phyloP scores from a whole-genome alignment of 164 flowering plant genomes.

The Echeveria elegans region DNA sequence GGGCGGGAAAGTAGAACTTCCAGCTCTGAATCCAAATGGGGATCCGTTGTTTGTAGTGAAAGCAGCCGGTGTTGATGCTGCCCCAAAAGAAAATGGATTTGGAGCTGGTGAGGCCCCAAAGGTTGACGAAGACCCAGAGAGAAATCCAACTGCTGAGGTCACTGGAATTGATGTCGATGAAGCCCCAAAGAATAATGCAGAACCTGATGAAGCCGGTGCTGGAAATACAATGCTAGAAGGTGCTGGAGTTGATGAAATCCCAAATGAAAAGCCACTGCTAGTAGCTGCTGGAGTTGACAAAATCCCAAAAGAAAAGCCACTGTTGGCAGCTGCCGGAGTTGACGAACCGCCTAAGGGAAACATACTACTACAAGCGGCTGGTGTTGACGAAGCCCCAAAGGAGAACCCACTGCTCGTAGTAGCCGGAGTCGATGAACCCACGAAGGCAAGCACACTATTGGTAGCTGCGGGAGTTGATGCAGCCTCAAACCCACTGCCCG shows the following conservation, averaged over 20 bases:
- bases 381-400: background rate
- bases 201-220: background rate
- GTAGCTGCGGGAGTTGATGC: background rate
- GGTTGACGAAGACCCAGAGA: background rate
- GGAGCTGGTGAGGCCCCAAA: background rate
- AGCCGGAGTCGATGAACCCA: background rate
- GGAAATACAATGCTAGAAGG: too few species aligned
- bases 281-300: too few species aligned
- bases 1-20: background rate
- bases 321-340: too few species aligned
- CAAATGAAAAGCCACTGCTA: too few species aligned
- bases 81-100: constrained; percentile 1
- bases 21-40: background rate
- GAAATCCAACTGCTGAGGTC: background rate
- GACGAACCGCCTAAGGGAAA: too few species aligned
- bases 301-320: too few species aligned
- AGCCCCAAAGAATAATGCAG: background rate
- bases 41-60: background rate
- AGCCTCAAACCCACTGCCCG: background rate
- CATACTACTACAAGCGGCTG: too few species aligned
- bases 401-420: background rate
- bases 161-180: background rate
- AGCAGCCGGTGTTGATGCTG: background rate
- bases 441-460: background rate
- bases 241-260: too few species aligned